Evolutionary conservation across 108 stramenopile species (phyloP), one percentile per base, ranked within the genome.

Genomic region (Cyclotella atomus): DNA sequence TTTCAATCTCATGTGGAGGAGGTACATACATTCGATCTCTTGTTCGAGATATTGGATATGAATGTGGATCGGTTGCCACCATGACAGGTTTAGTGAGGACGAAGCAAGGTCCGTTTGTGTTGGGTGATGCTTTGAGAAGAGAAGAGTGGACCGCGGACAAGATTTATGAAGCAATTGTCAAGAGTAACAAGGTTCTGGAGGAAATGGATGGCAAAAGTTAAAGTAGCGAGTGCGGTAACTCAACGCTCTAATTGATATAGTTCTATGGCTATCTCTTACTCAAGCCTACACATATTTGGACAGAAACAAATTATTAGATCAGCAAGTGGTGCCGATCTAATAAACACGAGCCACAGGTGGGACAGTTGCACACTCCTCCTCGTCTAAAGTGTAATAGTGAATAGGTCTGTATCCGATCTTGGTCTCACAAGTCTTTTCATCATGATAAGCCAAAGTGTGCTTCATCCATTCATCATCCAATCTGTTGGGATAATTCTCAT

Each of bases 401-500:
- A 96, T 90, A 19, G 97, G 97, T 8, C 99, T 88, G 86, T 98
- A 99, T 24, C 90, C 83, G 53, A 99, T 74, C 24, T 72, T 76
- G 10, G 97, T 98, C 82, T 89, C 91, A n/a, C 91, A 87, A 38
- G 80, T 91, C 57, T 91, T 84, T 35, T 87, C 89, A 84, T 98
- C 96, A 74, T 95, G 95, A 76, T 97, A 97, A 0, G 96, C 89
- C 65, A 99, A 66, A 14, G 97, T 98, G 77, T 99, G 99, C 77
- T 95, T 97, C 98, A 99, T 99, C 98, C 98, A 99, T 23, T 96
- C 76, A 53, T 93, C 90, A 78, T 99, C 99, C 63, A 97, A 87
- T 23, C 99, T 89, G 45, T 95, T 85, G 12, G 96, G 89, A 71
- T 87, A 98, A 83, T 99, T 92, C 82, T 99, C 99, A 60, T 94